Evolutionary conservation across 768 basidiomycete species (phyloP).

Genomic region (Leucosporidium scottii): DNA sequence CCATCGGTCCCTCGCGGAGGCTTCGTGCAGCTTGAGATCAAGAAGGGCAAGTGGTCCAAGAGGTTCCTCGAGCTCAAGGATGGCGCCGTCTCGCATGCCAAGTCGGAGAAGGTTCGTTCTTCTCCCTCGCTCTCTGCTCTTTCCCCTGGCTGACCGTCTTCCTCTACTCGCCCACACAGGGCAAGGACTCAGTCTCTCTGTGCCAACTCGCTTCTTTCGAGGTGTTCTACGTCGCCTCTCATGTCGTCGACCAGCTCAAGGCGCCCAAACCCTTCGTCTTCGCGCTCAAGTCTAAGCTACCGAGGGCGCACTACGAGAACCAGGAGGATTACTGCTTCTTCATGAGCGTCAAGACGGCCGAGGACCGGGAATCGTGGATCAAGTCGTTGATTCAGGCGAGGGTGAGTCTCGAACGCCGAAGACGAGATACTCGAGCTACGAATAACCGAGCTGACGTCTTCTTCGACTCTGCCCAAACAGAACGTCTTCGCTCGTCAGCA

Average conservation of each 20-base stretch:
- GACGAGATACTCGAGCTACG: background rate
- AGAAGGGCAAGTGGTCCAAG: constrained; percentile 92
- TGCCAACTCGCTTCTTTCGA: constrained; percentile 87
- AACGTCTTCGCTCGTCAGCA: constrained; percentile 16
- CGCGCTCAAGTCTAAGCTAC: constrained; percentile 69
- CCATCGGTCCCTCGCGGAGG: constrained; percentile 46
- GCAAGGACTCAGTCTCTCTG: constrained; percentile 72
- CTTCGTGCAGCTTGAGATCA: constrained; percentile 81
- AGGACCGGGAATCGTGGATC: constrained; percentile 68
- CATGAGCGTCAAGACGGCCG: constrained; percentile 64
- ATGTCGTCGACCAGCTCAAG: constrained; percentile 49
- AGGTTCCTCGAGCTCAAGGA: constrained; percentile 81
- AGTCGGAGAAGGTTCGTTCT: constrained; percentile 77
- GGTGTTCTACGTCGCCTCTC: constrained; percentile 68
- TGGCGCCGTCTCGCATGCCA: constrained; percentile 76
- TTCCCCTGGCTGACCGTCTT: constrained; percentile 4
- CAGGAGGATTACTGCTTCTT: constrained; percentile 73
- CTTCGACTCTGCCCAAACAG: background rate
- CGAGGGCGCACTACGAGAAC: constrained; percentile 22
- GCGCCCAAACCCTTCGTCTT: constrained; percentile 80
- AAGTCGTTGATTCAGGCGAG: constrained; percentile 73
- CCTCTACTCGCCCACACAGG: constrained; percentile 46
- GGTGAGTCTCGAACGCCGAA: constrained; percentile 48
- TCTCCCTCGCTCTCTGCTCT: background rate
- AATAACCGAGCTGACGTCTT: background rate